These are phyloP conservation scores for Yamadazyma olivae DNA, from an alignment of 805 yeast species.

Conservation along the genomic window DNA sequence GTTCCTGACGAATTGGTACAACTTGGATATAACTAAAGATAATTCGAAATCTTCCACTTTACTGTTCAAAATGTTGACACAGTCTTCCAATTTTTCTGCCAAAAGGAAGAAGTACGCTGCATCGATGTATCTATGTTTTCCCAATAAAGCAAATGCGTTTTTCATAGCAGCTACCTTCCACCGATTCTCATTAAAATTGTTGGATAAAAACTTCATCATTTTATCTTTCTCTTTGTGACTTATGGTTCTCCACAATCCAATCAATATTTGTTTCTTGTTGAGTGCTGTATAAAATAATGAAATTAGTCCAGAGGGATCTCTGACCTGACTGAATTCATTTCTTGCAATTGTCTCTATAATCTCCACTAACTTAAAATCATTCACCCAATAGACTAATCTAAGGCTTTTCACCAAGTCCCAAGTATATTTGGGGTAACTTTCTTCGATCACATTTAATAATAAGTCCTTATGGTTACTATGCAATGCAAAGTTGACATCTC, in stretches of 20 bases:
- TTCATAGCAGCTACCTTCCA: conserved; percentile 90
- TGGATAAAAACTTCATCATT: conserved; percentile 70
- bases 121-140: conserved; percentile 82
- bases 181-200: conserved; percentile 71
- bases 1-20: conserved; percentile 41
- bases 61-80: conserved; percentile 67
- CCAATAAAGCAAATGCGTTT: conserved; percentile 85
- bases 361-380: conserved; percentile 20
- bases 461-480: conserved; percentile 78
- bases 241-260: conserved; percentile 79
- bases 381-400: conserved; percentile 72
- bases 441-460: conserved; percentile 48
- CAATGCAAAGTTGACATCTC: conserved; percentile 86
- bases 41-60: conserved; percentile 67
- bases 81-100: conserved; percentile 73
- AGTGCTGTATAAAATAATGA: conserved; percentile 77
- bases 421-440: conserved; percentile 44
- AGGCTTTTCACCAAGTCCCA: conserved; percentile 62
- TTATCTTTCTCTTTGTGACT: conserved; percentile 81
- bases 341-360: conserved; percentile 70
- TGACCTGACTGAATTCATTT: conserved; percentile 57
- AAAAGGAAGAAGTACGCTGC: conserved; percentile 88
- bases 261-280: conserved; percentile 67
- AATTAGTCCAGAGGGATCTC: conserved; percentile 70
- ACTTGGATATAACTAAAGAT: conserved; percentile 78